These are phyloP conservation scores for Penicillium canescens DNA, from an alignment of 495 filamentous ascomycete species.

Conservation along the genomic window DNA sequence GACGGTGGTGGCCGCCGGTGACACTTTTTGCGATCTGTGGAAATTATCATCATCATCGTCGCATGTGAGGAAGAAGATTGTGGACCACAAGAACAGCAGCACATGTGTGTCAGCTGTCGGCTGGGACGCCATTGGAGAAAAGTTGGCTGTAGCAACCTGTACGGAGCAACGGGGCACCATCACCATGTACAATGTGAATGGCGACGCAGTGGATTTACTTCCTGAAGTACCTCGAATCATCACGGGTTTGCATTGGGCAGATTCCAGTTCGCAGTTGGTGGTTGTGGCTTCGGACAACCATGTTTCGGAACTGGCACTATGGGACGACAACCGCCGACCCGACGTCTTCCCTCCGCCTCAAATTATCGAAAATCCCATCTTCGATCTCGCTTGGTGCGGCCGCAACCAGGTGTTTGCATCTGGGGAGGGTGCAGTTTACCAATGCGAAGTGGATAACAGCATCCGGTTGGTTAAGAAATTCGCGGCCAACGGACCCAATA, in stretches of 20 bases:
- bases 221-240: conserved; percentile 49
- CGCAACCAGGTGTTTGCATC: conserved; percentile 38
- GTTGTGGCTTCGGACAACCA: conserved; percentile 44
- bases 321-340: conserved; percentile 43
- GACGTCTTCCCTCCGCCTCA: conserved; percentile 44
- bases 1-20: conserved; percentile 72
- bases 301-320: conserved; percentile 45
- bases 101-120: conserved; percentile 58
- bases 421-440: conserved; percentile 41
- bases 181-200: conserved; percentile 65
- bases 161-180: conserved; percentile 62
- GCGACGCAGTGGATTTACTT: conserved; percentile 51
- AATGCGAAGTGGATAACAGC: conserved; percentile 43
- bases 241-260: conserved; percentile 43
- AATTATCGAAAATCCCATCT: conserved; percentile 37
- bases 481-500: conserved; percentile 24
- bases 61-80: conserved; percentile 39
- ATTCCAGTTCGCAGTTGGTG: conserved; percentile 38
- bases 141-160: conserved; percentile 70
- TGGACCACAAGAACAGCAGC: conserved; percentile 34
- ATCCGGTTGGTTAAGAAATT: conserved; percentile 40
- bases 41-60: conserved; percentile 52
- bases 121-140: conserved; percentile 67
- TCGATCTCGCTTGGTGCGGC: conserved; percentile 41
- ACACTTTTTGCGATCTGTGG: conserved; percentile 80